Conservation (phyloP, 2,329 filamentous ascomycete genomes). For the Cladosporium velox region DNA sequence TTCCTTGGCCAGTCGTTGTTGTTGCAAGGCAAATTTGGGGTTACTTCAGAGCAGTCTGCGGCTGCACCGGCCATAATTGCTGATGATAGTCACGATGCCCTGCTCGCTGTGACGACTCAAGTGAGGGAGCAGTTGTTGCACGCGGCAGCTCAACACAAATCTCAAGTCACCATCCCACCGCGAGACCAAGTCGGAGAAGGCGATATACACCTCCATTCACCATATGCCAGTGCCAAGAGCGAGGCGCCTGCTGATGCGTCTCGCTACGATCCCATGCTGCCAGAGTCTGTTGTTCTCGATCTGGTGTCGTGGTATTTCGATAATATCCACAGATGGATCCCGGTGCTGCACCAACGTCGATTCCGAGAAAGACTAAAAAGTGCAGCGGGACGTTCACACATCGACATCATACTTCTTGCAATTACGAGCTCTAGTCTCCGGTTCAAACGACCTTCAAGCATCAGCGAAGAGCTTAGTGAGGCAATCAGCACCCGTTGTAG, state of each 20-base stretch:
- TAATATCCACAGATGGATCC: no score
- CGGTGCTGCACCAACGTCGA: not conserved
- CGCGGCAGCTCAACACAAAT: not conserved
- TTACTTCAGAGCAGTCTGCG: not conserved
- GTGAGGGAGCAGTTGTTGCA: not conserved
- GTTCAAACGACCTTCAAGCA: not conserved
- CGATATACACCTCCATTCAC: no score
- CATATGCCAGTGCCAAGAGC: no score
- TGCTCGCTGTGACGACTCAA: not conserved
- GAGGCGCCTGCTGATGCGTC: no score
- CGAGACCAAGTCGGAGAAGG: not conserved
- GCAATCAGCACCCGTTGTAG: not conserved
- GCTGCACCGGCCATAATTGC: not conserved
- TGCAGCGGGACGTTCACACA: not conserved
- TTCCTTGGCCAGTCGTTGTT: constrained; percentile 1
- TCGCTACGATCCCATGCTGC: no score
- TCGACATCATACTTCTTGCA: not conserved
- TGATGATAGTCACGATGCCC: not conserved
- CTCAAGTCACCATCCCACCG: not conserved
- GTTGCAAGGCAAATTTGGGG: not conserved
- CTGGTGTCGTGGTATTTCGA: no score
- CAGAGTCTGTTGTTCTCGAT: no score
- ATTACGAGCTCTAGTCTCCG: not conserved
- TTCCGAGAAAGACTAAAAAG: not conserved
- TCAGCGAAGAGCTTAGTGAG: not conserved